These are phyloP conservation scores for Baeospora myosura DNA, from an alignment of 1,284 basidiomycete genomes.

Conservation along the genomic window DNA sequence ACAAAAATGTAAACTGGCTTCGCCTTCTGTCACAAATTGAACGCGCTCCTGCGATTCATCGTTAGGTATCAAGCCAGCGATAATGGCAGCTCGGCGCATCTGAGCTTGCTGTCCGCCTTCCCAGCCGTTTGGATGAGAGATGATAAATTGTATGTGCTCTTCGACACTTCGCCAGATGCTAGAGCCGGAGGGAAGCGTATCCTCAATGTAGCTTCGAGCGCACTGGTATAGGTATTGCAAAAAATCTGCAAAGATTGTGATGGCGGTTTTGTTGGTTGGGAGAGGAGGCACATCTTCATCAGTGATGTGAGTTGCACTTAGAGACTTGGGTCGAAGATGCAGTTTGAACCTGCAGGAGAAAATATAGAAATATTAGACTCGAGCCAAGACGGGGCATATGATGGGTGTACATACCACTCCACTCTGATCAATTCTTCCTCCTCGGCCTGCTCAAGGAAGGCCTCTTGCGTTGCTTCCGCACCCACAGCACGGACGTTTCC, in stretches of 20 bases:
- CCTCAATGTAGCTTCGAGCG: slow-evolving; percentile 63
- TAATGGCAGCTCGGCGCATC: slow-evolving; percentile 63
- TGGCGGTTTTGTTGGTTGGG: slow-evolving; percentile 56
- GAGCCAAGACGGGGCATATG: not conserved
- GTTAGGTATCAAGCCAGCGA: slow-evolving; percentile 61
- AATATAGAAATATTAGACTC: not conserved
- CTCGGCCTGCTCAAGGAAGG: slow-evolving; percentile 55
- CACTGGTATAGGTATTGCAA: slow-evolving; percentile 65
- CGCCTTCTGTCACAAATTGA: slow-evolving; percentile 72
- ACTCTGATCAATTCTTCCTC: slow-evolving; percentile 68
- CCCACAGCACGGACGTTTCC: slow-evolving; percentile 64
- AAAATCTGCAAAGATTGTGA: slow-evolving; percentile 73
- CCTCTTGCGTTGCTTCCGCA: slow-evolving; percentile 60
- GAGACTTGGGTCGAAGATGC: slow-evolving; percentile 62
- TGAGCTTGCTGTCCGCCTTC: slow-evolving; percentile 73
- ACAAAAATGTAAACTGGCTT: slow-evolving; percentile 73
- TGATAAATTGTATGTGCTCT: slow-evolving; percentile 58
- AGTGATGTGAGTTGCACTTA: slow-evolving; percentile 76
- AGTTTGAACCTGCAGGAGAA: slow-evolving; percentile 59
- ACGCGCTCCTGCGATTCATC: slow-evolving; percentile 63
- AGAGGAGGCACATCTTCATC: slow-evolving; percentile 65
- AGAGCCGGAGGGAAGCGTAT: slow-evolving; percentile 65
- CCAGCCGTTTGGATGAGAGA: slow-evolving; percentile 77
- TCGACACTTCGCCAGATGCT: slow-evolving; percentile 62
- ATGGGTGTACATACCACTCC: slow-evolving; percentile 48